Conservation (phyloP, 164 flowering plant genomes). For the Vitis labrusca region DNA sequence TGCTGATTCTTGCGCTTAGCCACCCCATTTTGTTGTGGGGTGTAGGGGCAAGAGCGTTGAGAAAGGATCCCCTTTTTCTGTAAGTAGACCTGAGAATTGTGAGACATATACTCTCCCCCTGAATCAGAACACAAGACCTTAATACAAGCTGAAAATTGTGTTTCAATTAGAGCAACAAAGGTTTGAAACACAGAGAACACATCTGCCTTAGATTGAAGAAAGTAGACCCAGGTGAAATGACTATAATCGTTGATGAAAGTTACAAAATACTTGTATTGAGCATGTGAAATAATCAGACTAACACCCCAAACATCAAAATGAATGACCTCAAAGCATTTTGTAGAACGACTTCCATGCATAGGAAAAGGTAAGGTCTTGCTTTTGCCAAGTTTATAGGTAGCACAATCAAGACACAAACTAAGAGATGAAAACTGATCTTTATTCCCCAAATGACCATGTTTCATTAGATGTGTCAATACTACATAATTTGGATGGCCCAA, state of each 20-base stretch:
- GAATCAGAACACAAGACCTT: background rate
- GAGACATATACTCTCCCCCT: slow-evolving; percentile 1
- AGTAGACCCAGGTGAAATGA: background rate
- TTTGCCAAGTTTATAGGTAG: too few relatives aligned
- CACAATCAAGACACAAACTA: background rate
- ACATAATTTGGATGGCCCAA: background rate
- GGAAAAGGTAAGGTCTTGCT: too few relatives aligned
- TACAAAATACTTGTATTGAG: background rate
- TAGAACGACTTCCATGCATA: accelerated
- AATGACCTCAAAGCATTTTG: too few relatives aligned
- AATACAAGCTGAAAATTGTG: background rate
- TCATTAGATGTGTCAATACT: background rate
- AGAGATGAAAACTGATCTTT: background rate
- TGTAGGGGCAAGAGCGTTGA: slow-evolving; percentile 8
- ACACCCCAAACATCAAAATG: too few relatives aligned
- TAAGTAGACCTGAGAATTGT: background rate
- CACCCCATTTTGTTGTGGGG: slow-evolving; percentile 16
- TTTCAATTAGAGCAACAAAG: background rate
- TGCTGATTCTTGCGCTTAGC: slow-evolving; percentile 11
- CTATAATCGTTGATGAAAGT: background rate
- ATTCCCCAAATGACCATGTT: background rate
- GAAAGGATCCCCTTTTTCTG: slow-evolving; percentile 8
- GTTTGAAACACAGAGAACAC: slow-evolving; percentile 1
- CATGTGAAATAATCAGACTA: too few relatives aligned
- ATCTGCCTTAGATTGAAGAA: background rate